phyloP scores from a whole-genome alignment of 192 early-diverging fungal genomes.

The Umbelopsis sp. region DNA sequence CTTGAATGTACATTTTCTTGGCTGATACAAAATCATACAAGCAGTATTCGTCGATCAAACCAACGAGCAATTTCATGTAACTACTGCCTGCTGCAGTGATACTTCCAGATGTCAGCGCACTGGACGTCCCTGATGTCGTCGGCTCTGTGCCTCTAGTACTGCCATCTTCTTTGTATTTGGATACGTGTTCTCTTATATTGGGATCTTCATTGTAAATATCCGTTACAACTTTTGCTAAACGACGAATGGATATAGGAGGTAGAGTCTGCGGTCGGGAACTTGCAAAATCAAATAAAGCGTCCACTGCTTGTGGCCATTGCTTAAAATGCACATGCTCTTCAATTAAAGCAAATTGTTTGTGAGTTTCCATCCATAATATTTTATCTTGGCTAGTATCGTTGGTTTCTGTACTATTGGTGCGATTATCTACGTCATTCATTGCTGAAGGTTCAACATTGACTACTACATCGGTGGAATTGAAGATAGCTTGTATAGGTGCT shows the following conservation, averaged over 20 bases:
- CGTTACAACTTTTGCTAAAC: not conserved
- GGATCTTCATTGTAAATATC: not conserved
- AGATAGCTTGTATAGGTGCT: not conserved
- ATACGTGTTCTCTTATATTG: not conserved
- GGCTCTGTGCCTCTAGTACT: no score
- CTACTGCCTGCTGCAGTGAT: not conserved
- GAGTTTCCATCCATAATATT: constrained; percentile 1
- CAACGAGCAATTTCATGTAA: not conserved
- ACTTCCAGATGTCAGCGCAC: constrained; percentile 8
- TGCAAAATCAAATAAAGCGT: constrained; percentile 2
- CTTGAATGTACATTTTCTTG: constrained; percentile 1
- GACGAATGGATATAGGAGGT: not conserved
- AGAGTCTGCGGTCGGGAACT: not conserved
- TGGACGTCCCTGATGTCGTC: not conserved
- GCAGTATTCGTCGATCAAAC: not conserved
- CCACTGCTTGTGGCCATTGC: constrained; percentile 7
- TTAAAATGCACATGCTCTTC: constrained; percentile 14
- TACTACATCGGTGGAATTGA: not conserved
- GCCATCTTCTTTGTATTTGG: no score
- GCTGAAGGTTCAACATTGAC: not conserved
- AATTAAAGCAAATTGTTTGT: constrained; percentile 1
- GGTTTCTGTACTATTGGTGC: not conserved
- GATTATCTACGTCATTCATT: not conserved
- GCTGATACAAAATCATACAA: not conserved
- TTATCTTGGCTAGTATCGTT: constrained; percentile 2